Conservation (phyloP, 768 basidiomycete genomes). For the Polyporus arcularius region DNA sequence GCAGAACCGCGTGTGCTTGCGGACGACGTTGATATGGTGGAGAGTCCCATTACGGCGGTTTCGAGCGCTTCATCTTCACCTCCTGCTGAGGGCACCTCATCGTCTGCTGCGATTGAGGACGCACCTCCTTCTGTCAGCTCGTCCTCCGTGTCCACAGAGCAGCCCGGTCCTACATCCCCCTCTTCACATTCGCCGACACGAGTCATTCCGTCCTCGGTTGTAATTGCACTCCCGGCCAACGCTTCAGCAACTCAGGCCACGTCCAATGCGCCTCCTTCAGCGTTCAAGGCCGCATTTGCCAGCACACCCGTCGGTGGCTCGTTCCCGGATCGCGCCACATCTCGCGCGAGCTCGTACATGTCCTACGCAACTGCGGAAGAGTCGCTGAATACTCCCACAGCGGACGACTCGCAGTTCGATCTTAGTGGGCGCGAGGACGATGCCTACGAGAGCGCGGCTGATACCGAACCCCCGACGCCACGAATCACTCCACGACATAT, state of each 20-base stretch:
- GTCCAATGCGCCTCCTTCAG: constrained; percentile 14
- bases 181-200: not conserved
- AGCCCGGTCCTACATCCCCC: too few species aligned
- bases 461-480: constrained; percentile 18
- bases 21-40: not conserved
- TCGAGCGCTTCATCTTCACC: not conserved
- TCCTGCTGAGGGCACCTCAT: not conserved
- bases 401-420: constrained; percentile 3
- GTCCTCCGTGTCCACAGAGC: not conserved
- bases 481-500: constrained; percentile 11
- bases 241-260: not conserved
- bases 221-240: not conserved
- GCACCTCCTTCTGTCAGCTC: too few species aligned
- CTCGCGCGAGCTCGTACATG: constrained; percentile 28
- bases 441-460: constrained; percentile 13
- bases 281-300: constrained; percentile 10
- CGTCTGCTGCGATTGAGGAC: not conserved
- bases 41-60: not conserved
- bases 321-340: constrained; percentile 19
- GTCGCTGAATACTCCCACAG: constrained; percentile 11
- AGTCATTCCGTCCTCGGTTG: not conserved
- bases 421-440: constrained; percentile 8
- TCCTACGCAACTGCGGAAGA: constrained; percentile 31
- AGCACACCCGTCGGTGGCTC: not conserved
- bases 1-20: not conserved